Evolutionary conservation across 177 flowering plant species (phyloP), one percentile per base, ranked within the genome.

Genomic region (Vitis hybrid): DNA sequence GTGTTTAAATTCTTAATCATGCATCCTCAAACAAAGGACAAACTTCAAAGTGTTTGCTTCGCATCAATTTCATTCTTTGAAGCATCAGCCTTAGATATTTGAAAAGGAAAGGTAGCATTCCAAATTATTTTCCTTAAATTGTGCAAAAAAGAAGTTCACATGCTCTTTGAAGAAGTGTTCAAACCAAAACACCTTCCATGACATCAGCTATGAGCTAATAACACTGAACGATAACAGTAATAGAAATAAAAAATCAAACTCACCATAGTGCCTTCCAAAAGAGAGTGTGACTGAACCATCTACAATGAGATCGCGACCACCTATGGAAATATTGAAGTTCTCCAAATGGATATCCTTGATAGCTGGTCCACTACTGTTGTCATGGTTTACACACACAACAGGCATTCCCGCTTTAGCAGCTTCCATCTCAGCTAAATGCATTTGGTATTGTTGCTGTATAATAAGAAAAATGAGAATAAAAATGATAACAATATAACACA

Each of bases 331-430:
- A 80, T 73, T 93, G 77, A 96, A 93, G 82, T 91, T 91, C 75
- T 93, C 97, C 95, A 96, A 80, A 72, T 87, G 97, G 67, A 96
- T 84, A 83, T 96, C 97, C 83, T 88, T 92, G 57, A 92, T 82
- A 78, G 74, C 72, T 5, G 95, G 75, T 63, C 90, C 98, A 69
- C 81, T 74, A 66, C 79, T 71, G 60, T 55, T 73, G 5, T 83
- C 92, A 79, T 96, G 99, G 71, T 69, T 93, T 65, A 96, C 99
- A 78, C 84, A 77, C 21, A 90, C 89, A 70, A 78, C 86, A 65
- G 99, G 99, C 99, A 96, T 96, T 60, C 99, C 99, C 62, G 92
- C 98, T 78, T 85, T 90, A 60, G 78, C 86, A 55, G 97, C 98
- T 82, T 96, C 99, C 99, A 96, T 93, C 79, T 96, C 99, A 3